Percentiles rank a stretch among this genome's conserved stretches.
Evolutionary conservation across 148 eudicot genomes (phyloP).

Genomic region (Fagopyrum homotropicum): DNA sequence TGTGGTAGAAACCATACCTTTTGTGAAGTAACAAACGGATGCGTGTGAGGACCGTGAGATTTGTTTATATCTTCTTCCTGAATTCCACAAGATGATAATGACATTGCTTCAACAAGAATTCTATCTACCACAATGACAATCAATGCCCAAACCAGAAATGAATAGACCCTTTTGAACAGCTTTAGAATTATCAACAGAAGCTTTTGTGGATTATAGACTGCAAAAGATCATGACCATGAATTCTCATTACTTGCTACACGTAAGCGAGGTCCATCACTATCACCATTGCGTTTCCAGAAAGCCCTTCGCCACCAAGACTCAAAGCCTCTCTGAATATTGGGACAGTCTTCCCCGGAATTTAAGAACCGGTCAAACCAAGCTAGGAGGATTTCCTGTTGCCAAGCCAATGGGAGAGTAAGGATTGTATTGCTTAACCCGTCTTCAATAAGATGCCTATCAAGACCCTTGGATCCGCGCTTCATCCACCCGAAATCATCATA

Average conservation of each 20-base stretch:
- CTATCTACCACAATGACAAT: neutral
- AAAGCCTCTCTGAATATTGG: conserved; percentile 81
- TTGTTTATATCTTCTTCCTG: too few relatives aligned
- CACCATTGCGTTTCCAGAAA: conserved; percentile 65
- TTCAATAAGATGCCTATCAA: conserved; percentile 81
- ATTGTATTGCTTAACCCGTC: conserved; percentile 83
- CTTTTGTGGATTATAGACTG: neutral
- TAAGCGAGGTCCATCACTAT: conserved; percentile 34
- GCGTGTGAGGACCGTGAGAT: neutral
- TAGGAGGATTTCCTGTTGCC: conserved; percentile 85
- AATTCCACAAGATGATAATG: neutral
- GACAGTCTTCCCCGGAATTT: conserved; percentile 85
- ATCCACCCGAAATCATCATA: conserved; percentile 98
- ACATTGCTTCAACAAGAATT: neutral
- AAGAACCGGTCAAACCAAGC: conserved; percentile 92
- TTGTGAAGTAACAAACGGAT: neutral
- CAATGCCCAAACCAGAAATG: neutral
- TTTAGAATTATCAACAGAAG: neutral
- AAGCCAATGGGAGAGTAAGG: conserved; percentile 67
- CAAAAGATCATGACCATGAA: conserved; percentile 16
- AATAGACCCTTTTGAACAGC: neutral
- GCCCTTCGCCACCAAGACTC: conserved; percentile 98
- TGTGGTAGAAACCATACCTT: neutral
- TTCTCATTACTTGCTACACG: conserved; percentile 39
- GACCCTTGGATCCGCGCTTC: conserved; percentile 81